Conservation (phyloP, 306 rosid species). For the Heteromeles arbutifolia region DNA sequence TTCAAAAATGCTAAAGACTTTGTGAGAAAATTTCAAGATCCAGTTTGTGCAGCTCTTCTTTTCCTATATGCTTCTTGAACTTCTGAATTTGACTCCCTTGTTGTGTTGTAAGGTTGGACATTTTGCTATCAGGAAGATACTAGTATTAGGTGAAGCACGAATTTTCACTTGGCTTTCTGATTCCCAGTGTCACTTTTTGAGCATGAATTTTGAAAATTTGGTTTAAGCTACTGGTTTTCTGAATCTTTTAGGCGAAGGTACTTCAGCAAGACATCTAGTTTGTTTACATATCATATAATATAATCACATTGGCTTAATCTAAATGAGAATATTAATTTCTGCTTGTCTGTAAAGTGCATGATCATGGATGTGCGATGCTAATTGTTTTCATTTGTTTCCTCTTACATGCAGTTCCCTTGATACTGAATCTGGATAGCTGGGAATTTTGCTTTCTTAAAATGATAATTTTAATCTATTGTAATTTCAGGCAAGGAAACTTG, state of each 20-base stretch:
- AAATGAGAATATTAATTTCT: not conserved
- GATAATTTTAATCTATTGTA: not conserved
- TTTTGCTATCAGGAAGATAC: not conserved
- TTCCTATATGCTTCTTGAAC: not conserved
- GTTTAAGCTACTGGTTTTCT: not conserved
- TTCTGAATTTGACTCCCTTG: not conserved
- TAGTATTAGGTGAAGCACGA: not conserved
- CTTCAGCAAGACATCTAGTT: not conserved
- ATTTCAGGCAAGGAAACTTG: conserved; percentile 86
- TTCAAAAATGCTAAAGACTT: not conserved
- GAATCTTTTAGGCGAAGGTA: too few species aligned
- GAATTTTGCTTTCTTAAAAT: not conserved
- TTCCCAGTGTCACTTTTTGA: not conserved
- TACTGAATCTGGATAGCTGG: not conserved
- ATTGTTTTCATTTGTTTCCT: not conserved
- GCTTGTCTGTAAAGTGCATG: not conserved
- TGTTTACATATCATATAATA: not conserved
- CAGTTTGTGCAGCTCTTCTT: not conserved
- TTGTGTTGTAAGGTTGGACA: not conserved
- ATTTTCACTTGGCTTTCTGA: not conserved
- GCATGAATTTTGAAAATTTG: not conserved
- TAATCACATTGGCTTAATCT: not conserved
- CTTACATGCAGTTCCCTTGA: conserved; percentile 4
- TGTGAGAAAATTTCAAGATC: too few species aligned
- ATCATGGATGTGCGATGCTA: not conserved